Evolutionary conservation across 1,139 yeast genomes (phyloP).

Genomic region (Arxiozyma bovina): DNA sequence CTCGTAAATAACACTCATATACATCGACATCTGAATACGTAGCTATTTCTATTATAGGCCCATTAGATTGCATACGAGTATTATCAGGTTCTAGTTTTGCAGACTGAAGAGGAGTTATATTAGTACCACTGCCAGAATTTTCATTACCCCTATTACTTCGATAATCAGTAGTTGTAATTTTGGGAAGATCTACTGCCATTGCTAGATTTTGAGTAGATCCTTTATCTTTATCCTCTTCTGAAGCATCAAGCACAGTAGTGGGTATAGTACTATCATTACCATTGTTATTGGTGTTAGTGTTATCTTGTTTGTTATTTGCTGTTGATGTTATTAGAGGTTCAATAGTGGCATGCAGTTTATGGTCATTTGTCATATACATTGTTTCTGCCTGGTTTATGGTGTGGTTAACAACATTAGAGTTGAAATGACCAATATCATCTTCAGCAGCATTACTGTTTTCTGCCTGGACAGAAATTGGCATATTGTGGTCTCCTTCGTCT

Average conservation of each 20-base stretch:
- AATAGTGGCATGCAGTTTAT: neutral
- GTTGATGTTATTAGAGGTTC: neutral
- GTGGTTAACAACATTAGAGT: neutral
- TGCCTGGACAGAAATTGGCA: neutral
- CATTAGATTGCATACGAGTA: neutral
- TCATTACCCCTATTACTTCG: neutral
- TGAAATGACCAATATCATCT: neutral
- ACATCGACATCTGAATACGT: constrained; percentile 40
- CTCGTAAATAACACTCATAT: constrained; percentile 43
- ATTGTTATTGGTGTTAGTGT: neutral
- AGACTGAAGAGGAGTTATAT: neutral
- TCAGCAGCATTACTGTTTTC: neutral
- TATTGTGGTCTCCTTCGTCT: neutral
- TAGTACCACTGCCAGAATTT: no score
- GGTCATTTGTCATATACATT: neutral
- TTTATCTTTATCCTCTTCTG: neutral
- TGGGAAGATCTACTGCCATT: constrained; percentile 2
- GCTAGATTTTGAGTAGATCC: neutral
- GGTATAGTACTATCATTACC: neutral
- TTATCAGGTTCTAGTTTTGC: neutral
- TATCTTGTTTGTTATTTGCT: neutral
- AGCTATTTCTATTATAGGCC: constrained; percentile 28
- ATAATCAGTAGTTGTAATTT: neutral
- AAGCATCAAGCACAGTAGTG: no score
- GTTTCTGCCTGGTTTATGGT: neutral